Evolutionary conservation across 441 rosid genomes (phyloP).

Genomic region (Jatropha podagrica): DNA sequence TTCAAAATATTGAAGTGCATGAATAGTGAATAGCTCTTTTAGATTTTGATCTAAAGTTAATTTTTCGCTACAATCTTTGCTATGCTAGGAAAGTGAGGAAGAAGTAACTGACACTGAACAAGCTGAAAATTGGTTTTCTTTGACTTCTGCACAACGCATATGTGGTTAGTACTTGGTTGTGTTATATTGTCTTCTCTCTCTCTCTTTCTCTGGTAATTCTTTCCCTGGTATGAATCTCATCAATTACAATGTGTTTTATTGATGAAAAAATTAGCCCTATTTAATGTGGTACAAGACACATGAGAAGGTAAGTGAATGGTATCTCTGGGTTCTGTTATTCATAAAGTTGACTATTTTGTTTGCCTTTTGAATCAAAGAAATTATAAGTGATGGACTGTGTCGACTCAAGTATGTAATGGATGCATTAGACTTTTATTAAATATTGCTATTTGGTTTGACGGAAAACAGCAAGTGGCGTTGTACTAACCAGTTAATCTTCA

Average conservation of each 20-base stretch:
- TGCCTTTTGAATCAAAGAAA: background rate
- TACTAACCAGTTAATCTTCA: background rate
- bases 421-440: background rate
- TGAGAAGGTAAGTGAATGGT: background rate
- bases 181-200: background rate
- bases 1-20: conserved; percentile 6
- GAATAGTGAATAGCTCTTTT: background rate
- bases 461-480: background rate
- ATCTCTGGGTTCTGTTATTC: too few relatives aligned
- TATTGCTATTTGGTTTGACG: conserved; percentile 6
- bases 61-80: conserved; percentile 20
- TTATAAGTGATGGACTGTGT: background rate
- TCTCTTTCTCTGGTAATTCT: background rate
- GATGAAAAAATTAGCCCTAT: background rate
- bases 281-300: background rate
- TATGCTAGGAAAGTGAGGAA: conserved; percentile 86
- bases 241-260: too few relatives aligned
- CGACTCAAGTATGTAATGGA: background rate
- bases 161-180: conserved; percentile 55
- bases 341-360: background rate
- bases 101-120: conserved; percentile 98
- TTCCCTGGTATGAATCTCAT: too few relatives aligned
- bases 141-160: conserved; percentile 97
- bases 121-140: conserved; percentile 99
- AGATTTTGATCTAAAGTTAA: conserved; percentile 11